Percentiles rank a stretch among this genome's conserved stretches.
Conservation (phyloP, 768 basidiomycete genomes). For the Auricularia cornea region DNA sequence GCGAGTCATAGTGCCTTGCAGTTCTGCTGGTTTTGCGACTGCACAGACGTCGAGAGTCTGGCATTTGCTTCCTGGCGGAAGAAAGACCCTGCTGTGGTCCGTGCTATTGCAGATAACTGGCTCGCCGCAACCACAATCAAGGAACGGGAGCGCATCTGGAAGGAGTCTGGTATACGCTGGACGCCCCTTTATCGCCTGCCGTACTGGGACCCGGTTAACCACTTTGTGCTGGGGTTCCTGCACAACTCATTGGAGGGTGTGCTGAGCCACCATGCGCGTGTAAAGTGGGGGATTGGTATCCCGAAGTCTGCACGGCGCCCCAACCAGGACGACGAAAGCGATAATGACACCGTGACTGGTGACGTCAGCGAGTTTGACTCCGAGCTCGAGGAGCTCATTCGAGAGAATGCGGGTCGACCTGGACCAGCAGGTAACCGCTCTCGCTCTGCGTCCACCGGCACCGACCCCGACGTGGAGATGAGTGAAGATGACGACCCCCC, state of each 20-base stretch:
- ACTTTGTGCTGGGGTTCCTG: slow-evolving; percentile 23
- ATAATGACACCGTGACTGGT: neutral
- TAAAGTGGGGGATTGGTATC: slow-evolving; percentile 11
- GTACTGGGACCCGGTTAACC: slow-evolving; percentile 24
- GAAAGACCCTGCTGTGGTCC: too few relatives aligned
- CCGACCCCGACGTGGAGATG: neutral
- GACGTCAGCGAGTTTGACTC: neutral
- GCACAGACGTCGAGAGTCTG: neutral
- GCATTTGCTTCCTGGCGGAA: neutral
- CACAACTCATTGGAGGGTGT: slow-evolving; percentile 23
- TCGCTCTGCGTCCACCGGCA: neutral
- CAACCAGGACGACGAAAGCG: neutral
- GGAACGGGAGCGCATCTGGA: slow-evolving; percentile 6
- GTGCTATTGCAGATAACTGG: neutral
- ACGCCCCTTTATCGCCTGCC: slow-evolving; percentile 18
- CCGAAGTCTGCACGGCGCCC: neutral
- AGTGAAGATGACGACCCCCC: neutral
- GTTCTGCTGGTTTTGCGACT: neutral
- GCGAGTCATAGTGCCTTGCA: neutral
- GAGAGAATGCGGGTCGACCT: neutral
- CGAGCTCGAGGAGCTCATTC: neutral
- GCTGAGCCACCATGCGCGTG: slow-evolving; percentile 16
- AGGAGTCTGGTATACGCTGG: slow-evolving; percentile 21
- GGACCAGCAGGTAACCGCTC: neutral
- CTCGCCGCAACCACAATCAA: neutral